These are phyloP conservation scores for Glycyrrhiza uralensis DNA, from an alignment of 306 rosid species.

Conservation along the genomic window DNA sequence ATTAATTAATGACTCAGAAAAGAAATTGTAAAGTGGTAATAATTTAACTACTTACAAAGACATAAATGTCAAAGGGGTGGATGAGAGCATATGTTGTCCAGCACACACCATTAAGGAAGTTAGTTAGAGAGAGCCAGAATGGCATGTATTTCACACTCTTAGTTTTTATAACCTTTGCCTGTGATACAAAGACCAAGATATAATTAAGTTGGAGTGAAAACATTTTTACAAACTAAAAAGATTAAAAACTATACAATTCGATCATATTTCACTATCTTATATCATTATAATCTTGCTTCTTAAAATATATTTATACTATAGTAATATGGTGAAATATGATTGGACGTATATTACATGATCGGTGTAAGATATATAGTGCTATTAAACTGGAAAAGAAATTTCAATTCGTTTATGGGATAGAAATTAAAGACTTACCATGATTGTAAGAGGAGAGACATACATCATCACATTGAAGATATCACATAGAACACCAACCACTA, in stretches of 20 bases:
- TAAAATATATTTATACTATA: too few relatives aligned
- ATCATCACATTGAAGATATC: slow-evolving; percentile 69
- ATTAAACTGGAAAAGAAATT: too few relatives aligned
- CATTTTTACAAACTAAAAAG: neutral
- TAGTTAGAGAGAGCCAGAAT: slow-evolving; percentile 61
- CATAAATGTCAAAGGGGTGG: slow-evolving; percentile 49
- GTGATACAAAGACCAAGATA: neutral
- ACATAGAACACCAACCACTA: slow-evolving; percentile 59
- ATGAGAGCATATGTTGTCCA: slow-evolving; percentile 85
- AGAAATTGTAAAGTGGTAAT: neutral
- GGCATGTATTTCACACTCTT: slow-evolving; percentile 85
- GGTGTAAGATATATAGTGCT: too few relatives aligned
- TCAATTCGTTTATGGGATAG: neutral
- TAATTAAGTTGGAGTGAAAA: neutral
- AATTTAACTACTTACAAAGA: slow-evolving; percentile 47
- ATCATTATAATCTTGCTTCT: too few relatives aligned
- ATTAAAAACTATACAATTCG: too few relatives aligned
- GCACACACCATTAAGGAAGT: slow-evolving; percentile 57
- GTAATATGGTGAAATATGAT: too few relatives aligned
- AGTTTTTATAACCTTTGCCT: slow-evolving; percentile 57
- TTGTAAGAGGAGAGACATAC: slow-evolving; percentile 68
- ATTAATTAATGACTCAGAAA: neutral
- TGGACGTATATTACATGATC: too few relatives aligned
- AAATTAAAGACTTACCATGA: slow-evolving; percentile 46
- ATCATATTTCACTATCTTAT: too few relatives aligned